phyloP scores from a whole-genome alignment of 2,329 filamentous ascomycete species.

The Emydomyces testavorans region DNA sequence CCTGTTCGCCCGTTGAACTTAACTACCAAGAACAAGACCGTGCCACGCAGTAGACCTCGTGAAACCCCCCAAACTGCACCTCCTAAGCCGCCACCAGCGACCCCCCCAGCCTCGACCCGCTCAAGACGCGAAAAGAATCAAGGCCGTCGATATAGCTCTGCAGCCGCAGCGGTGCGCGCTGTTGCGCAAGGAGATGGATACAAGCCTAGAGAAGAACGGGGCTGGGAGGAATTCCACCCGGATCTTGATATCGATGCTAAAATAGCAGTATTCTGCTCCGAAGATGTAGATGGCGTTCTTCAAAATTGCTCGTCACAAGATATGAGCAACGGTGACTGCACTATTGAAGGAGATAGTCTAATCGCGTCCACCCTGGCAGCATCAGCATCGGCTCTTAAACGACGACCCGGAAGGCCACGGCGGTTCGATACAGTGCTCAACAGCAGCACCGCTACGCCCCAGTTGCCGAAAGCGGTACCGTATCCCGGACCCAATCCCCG shows the following conservation, averaged over 20 bases:
- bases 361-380: conserved; percentile 26
- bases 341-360: conserved; percentile 35
- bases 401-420: conserved; percentile 53
- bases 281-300: conserved; percentile 69
- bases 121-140: conserved; percentile 34
- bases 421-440: conserved; percentile 50
- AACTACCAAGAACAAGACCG: conserved; percentile 35
- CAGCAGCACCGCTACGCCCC: conserved; percentile 49
- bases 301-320: conserved; percentile 25
- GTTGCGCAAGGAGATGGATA: conserved; percentile 90
- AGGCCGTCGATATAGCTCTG: conserved; percentile 61
- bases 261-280: conserved; percentile 66
- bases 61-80: conserved; percentile 24
- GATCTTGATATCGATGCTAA: conserved; percentile 79
- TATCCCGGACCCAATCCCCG: conserved; percentile 41
- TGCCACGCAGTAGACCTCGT: conserved; percentile 43
- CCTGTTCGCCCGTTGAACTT: conserved; percentile 29
- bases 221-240: conserved; percentile 96
- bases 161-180: conserved; percentile 72
- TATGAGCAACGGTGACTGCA: conserved; percentile 18
- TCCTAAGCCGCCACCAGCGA: conserved; percentile 25
- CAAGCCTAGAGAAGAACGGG: conserved; percentile 90
- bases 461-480: conserved; percentile 42
- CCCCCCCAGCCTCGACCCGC: conserved; percentile 30
- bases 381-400: conserved; percentile 34